phyloP scores from a whole-genome alignment of 352 stramenopile genomes.

The Pythium vanterpoolii region DNA sequence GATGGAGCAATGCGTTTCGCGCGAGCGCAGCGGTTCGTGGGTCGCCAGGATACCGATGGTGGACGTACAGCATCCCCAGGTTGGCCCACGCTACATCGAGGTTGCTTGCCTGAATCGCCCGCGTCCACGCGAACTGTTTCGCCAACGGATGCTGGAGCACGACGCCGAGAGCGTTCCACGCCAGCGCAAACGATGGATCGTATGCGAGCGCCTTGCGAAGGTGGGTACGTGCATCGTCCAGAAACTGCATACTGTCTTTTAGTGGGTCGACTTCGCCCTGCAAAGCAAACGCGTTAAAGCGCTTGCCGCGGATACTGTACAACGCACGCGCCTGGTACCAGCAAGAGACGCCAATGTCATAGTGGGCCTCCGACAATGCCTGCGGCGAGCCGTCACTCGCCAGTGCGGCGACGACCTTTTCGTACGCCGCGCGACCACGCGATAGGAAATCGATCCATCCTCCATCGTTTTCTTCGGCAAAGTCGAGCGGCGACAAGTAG shows the following conservation, averaged over 20 bases:
- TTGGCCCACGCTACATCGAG: constrained; percentile 79
- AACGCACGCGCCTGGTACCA: constrained; percentile 76
- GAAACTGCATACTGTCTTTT: constrained; percentile 28
- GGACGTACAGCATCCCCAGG: constrained; percentile 79
- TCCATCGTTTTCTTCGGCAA: constrained; percentile 16
- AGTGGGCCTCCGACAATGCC: constrained; percentile 43
- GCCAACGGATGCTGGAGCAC: constrained; percentile 54
- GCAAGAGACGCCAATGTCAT: constrained; percentile 66
- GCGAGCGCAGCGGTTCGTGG: constrained; percentile 36
- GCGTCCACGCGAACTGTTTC: constrained; percentile 81
- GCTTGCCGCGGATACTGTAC: constrained; percentile 30
- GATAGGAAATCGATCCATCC: constrained; percentile 65
- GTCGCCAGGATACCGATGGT: constrained; percentile 13
- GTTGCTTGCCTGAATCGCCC: constrained; percentile 57
- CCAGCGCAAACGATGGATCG: constrained; percentile 45
- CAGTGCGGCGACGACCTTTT: constrained; percentile 26
- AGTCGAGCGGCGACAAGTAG: constrained; percentile 70
- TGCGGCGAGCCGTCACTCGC: background rate
- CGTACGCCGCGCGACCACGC: constrained; percentile 53
- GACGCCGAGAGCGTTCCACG: constrained; percentile 79
- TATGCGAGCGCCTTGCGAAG: constrained; percentile 27
- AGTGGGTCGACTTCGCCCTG: constrained; percentile 14
- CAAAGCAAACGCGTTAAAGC: constrained; percentile 4
- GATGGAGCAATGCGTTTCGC: constrained; percentile 74
- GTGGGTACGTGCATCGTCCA: constrained; percentile 33